phyloP scores from a whole-genome alignment of 805 yeast genomes.

The Saccharomycopsis selenospora region DNA sequence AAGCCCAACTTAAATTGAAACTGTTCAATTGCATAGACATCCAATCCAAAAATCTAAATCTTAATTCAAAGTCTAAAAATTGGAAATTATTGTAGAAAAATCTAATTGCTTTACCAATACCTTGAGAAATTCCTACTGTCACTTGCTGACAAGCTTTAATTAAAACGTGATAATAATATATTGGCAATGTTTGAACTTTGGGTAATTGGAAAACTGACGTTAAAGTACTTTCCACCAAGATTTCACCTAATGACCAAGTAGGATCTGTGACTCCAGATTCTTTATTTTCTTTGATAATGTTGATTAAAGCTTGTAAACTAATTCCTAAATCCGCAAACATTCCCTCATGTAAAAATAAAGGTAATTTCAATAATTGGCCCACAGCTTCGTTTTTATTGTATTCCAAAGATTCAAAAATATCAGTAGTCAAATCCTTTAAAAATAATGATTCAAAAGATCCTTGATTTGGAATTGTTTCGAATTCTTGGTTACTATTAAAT shows the following conservation, averaged over 20 bases:
- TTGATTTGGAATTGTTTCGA: constrained; percentile 60
- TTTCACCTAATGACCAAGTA: constrained; percentile 88
- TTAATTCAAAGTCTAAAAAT: constrained; percentile 67
- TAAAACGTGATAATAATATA: constrained; percentile 77
- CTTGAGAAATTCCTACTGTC: constrained; percentile 83
- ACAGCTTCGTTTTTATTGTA: constrained; percentile 86
- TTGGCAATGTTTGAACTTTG: constrained; percentile 50
- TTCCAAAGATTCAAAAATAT: constrained; percentile 70
- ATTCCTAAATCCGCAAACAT: constrained; percentile 69
- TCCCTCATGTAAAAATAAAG: constrained; percentile 58
- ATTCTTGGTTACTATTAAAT: constrained; percentile 42
- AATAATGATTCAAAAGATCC: constrained; percentile 49
- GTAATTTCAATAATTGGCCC: constrained; percentile 69
- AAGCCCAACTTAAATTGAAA: constrained; percentile 93
- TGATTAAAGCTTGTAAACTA: constrained; percentile 61
- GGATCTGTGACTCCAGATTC: constrained; percentile 27
- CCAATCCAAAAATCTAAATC: constrained; percentile 77
- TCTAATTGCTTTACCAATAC: constrained; percentile 86
- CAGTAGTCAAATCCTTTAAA: constrained; percentile 68
- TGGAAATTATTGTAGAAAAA: constrained; percentile 65
- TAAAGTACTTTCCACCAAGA: constrained; percentile 75
- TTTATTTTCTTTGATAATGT: constrained; percentile 34
- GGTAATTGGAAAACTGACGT: constrained; percentile 76
- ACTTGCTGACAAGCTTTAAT: constrained; percentile 83
- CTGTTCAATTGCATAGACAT: constrained; percentile 88